Conservation (phyloP, 2,329 filamentous ascomycete species). For the Trichoderma polysporum region DNA sequence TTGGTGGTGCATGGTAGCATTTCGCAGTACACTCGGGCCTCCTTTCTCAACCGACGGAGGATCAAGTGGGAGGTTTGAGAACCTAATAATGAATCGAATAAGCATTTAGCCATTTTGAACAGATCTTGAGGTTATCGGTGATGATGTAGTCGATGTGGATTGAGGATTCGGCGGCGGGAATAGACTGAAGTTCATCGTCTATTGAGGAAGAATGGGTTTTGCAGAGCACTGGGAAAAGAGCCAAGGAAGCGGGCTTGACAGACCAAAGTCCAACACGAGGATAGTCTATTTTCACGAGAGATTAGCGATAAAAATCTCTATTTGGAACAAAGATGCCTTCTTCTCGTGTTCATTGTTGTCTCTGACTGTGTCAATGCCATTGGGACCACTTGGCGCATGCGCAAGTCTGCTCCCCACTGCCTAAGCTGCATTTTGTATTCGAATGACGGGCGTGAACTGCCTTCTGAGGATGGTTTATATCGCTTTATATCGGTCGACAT, state of each 20-base stretch:
- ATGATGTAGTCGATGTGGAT: conserved; percentile 45
- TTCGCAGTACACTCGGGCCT: conserved; percentile 61
- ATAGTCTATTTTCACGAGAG: conserved; percentile 50
- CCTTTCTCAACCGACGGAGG: conserved; percentile 60
- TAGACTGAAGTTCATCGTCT: not conserved
- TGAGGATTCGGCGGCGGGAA: conserved; percentile 2
- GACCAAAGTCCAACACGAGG: conserved; percentile 50
- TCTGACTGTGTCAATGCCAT: conserved; percentile 1
- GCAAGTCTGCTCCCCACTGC: not conserved
- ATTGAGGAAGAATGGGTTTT: not conserved
- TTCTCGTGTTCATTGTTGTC: not conserved
- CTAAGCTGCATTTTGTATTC: not conserved
- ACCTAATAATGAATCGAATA: conserved; percentile 47
- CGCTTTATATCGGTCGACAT: not conserved
- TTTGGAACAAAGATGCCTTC: not conserved
- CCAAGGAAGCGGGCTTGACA: not conserved
- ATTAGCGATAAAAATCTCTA: not conserved
- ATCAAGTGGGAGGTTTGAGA: conserved; percentile 69
- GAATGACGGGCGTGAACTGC: not conserved
- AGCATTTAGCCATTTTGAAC: not conserved
- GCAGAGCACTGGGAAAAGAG: not conserved
- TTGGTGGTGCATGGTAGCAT: conserved; percentile 86
- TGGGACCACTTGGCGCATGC: not conserved
- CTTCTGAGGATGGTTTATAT: not conserved
- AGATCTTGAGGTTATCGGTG: not conserved